Base-by-base conservation (phyloP, 2,329 filamentous ascomycete genomes). In the Colletotrichum scovillei region DNA sequence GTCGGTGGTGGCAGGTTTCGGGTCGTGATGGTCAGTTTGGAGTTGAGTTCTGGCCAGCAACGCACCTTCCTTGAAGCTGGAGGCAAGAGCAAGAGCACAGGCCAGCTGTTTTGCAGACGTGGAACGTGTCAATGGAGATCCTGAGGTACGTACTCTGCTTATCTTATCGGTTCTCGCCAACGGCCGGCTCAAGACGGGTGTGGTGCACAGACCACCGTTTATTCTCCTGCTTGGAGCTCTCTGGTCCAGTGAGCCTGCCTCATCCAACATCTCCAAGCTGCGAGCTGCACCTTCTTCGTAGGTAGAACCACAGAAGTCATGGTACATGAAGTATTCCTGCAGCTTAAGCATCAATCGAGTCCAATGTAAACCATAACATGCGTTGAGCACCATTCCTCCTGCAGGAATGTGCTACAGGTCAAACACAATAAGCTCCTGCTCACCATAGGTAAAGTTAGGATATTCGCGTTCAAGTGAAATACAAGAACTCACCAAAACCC, bases 21-120 rank as follows among this genome's bases (percentile, higher is more conserved):
- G n/a, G 46, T 66, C 56, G 60, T 55, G 49, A 66, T 46, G 56
- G 62, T 53, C 49, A 66, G 69, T 58, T 67, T 68, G 65, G 32
- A 56, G 42, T 55, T 24, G 19, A 14, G 73, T 69, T 73, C 65
- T 72, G 69, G 69, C 55, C 71, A 73, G 67, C 71, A 63, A 73
- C 63, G 71, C 71, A 66, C 63, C 35, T 70, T 38, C 63, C 35
- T 66, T 28, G 30, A 28, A 64, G 46, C 55, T 60, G 22, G n/a
- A 69, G 66, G 57, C 42, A 58, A 30, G 42, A 58, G 46, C 30
- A 60, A 35, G 32, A 64, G 71, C 71, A 73, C 71, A 71, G 71
- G 67, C 67, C 71, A 73, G 24, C 22, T 53, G 42, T 53, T 59
- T 65, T 59, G 55, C 67, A 53, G 64, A 59, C 59, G 42, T 64